Evolutionary conservation across 768 basidiomycete genomes (phyloP).

Genomic region (Phlebiopsis gigantea): DNA sequence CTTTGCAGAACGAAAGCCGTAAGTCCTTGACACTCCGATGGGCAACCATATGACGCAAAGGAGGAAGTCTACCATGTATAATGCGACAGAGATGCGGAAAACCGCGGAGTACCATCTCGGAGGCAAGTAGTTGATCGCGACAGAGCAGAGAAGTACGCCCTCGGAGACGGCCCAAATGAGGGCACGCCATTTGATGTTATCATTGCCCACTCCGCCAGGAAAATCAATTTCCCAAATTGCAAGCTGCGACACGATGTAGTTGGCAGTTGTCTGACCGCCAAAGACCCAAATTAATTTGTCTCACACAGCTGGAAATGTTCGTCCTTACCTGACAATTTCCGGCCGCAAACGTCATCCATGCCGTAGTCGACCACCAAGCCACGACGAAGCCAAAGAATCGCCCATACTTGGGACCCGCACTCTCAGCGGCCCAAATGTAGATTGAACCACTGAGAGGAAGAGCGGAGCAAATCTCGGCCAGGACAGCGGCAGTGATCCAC

Average conservation of each 20-base stretch:
- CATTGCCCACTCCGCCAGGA: constrained; percentile 68
- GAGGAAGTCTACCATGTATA: constrained; percentile 85
- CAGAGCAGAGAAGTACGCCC: constrained; percentile 58
- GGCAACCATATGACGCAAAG: constrained; percentile 90
- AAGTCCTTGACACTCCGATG: constrained; percentile 83
- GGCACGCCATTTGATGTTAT: constrained; percentile 81
- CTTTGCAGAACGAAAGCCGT: constrained; percentile 79
- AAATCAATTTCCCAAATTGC: constrained; percentile 77
- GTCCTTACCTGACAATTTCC: constrained; percentile 74
- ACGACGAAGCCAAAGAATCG: constrained; percentile 86
- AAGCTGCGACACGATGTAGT: constrained; percentile 84
- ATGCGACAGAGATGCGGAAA: constrained; percentile 67
- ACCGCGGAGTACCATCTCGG: constrained; percentile 38
- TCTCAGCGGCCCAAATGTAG: constrained; percentile 93
- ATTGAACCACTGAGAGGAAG: constrained; percentile 86
- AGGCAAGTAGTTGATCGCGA: constrained; percentile 83
- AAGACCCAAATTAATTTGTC: not conserved
- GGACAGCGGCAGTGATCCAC: constrained; percentile 79
- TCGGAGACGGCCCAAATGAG: constrained; percentile 84
- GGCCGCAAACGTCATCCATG: constrained; percentile 95
- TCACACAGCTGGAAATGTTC: not conserved
- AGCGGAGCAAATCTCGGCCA: constrained; percentile 90
- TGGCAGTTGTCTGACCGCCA: constrained; percentile 65
- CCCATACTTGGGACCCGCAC: constrained; percentile 82
- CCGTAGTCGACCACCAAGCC: constrained; percentile 91